Evolutionary conservation across 768 basidiomycete genomes (phyloP), one percentile per base, ranked within the genome.

Genomic region (Tephrocybe rancida): DNA sequence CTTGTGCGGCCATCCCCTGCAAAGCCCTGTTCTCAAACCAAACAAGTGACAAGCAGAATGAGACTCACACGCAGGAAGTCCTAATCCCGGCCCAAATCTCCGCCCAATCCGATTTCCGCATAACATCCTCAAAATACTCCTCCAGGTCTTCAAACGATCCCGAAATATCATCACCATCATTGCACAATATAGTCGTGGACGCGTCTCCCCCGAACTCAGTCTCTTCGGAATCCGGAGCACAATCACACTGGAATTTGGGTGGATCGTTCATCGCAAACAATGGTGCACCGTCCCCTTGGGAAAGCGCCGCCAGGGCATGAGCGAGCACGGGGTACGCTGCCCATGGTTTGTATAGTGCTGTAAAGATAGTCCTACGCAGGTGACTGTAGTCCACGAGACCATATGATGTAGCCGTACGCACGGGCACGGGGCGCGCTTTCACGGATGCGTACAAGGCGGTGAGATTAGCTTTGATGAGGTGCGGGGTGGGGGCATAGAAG

Each of bases 401-500:
- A 52, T 75, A 77, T 0, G 58, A 60, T 0, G 48, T 57, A 0
- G 55, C 32, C 0, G 67, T 65, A 29, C 57, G 61, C 27, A 77
- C 67, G 0, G 76, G 70, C 1, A 76, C 42, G 0, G 78, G 77
- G 0, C 58, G 61, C 0, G 51, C 38, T 9, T 64, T 63, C 1
- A 79, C 48, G n/a, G 61, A 50, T 1, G 67, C 64, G 44, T 70
- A 73, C 1, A 79, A 54, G 1, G 48, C 48, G 1, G 72, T 72
- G 4, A 77, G 60, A 34, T 77, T 78, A 10, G 61, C 60, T 2
- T 61, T 55, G 19, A 79, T 71, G 2, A 66, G 63, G 0, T 60
- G 59, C 0, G 77, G 59, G 1, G 68, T 68, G 0, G 72, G 63
- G 8, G 74, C 70, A 58, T 70, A 75, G 61, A 79, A 76, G 3